Percentiles rank a stretch among this genome's conserved stretches.
phyloP scores from a whole-genome alignment of 768 basidiomycete species.

The Boletus eberwhitei region DNA sequence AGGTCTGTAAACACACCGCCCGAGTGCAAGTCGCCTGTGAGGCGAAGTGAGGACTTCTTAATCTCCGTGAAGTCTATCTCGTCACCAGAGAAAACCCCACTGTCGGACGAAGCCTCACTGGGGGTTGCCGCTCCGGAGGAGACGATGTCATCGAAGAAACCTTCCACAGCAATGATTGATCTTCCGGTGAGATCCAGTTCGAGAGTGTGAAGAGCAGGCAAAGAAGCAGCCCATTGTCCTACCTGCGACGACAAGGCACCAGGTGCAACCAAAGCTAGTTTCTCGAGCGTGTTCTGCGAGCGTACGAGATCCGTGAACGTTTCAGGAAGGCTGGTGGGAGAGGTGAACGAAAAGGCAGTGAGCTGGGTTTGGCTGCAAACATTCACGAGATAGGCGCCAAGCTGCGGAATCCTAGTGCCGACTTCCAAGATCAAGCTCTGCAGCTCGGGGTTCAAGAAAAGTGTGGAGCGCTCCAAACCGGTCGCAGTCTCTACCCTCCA shows the following conservation, averaged over 20 bases:
- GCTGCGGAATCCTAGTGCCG: constrained; percentile 52
- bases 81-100: constrained; percentile 74
- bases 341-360: constrained; percentile 65
- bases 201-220: constrained; percentile 59
- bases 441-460: constrained; percentile 66
- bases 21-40: constrained; percentile 58
- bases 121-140: constrained; percentile 72
- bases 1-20: constrained; percentile 57
- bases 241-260: constrained; percentile 68
- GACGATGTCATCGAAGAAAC: constrained; percentile 71
- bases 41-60: constrained; percentile 62
- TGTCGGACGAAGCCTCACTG: constrained; percentile 67
- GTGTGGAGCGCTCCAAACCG: constrained; percentile 58
- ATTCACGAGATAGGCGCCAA: constrained; percentile 60
- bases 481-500: constrained; percentile 71
- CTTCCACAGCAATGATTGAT: constrained; percentile 67
- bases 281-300: constrained; percentile 58
- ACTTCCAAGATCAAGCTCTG: constrained; percentile 62
- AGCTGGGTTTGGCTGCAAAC: constrained; percentile 62
- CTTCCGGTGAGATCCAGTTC: constrained; percentile 72
- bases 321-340: constrained; percentile 67
- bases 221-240: constrained; percentile 70
- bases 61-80: constrained; percentile 75
- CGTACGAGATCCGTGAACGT: constrained; percentile 63
- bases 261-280: constrained; percentile 64